phyloP scores from a whole-genome alignment of 2,329 filamentous ascomycete genomes.

The Cladophialophora exuberans region DNA sequence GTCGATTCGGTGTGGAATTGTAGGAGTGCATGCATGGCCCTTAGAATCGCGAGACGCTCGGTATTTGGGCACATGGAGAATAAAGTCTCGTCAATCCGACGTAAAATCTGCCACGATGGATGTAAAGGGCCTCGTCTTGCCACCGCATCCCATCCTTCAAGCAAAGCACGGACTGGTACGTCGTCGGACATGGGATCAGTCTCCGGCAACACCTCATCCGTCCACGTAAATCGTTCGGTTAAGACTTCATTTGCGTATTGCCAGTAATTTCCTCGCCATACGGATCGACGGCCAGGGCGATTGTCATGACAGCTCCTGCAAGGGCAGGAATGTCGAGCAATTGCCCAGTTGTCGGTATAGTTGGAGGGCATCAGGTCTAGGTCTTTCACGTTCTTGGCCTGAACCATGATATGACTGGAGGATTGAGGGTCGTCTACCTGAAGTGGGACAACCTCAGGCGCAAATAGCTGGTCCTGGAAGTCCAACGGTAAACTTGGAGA shows the following conservation, averaged over 20 bases:
- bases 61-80: conserved; percentile 24
- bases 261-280: conserved; percentile 31
- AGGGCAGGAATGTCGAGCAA: conserved; percentile 10
- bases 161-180: conserved; percentile 28
- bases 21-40: conserved; percentile 29
- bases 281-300: conserved; percentile 11
- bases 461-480: conserved; percentile 20
- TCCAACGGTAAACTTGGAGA: conserved; percentile 10
- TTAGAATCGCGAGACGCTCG: conserved; percentile 31
- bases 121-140: conserved; percentile 27
- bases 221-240: conserved; percentile 27
- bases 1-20: conserved; percentile 31
- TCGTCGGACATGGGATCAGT: conserved; percentile 25
- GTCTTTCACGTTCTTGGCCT: conserved; percentile 9
- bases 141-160: conserved; percentile 33
- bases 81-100: conserved; percentile 30
- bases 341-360: conserved; percentile 22
- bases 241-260: conserved; percentile 30
- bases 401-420: conserved; percentile 18
- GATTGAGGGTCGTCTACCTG: conserved; percentile 9
- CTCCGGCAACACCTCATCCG: conserved; percentile 17
- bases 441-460: conserved; percentile 21
- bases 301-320: conserved; percentile 14
- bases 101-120: conserved; percentile 30
- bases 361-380: conserved; percentile 10